Percentiles rank a stretch among this genome's conserved stretches.
Evolutionary conservation across 345 rosid species (phyloP).

Genomic region (Camelina sativa): DNA sequence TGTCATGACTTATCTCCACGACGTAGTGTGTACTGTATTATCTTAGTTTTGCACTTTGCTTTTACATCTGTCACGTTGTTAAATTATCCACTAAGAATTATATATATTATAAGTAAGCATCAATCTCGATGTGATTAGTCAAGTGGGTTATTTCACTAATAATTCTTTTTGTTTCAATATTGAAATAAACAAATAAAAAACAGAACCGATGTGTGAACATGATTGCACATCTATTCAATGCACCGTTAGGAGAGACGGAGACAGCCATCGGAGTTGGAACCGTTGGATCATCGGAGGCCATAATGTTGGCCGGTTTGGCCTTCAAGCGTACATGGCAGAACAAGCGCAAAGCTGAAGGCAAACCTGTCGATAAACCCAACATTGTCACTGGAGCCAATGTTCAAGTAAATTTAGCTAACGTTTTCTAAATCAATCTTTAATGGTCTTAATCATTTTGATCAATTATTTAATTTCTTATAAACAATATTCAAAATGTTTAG

Average conservation of each 20-base stretch:
- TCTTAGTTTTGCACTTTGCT: background rate
- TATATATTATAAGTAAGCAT: constrained; percentile 4
- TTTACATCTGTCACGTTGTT: background rate
- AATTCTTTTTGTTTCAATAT: constrained; percentile 4
- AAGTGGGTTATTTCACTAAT: constrained; percentile 20
- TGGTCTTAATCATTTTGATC: background rate
- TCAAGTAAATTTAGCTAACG: constrained; percentile 43
- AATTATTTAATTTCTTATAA: background rate
- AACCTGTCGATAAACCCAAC: constrained; percentile 60
- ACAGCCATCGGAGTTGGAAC: constrained; percentile 67
- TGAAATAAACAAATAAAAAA: background rate
- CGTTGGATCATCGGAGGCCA: constrained; percentile 69
- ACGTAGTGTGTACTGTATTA: constrained; percentile 5
- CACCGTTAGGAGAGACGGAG: constrained; percentile 61
- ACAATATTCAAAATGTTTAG: constrained; percentile 8
- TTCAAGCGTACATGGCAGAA: constrained; percentile 68
- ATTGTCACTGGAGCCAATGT: constrained; percentile 76
- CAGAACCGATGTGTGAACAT: constrained; percentile 55
- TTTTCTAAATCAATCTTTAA: background rate
- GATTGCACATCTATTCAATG: constrained; percentile 48
- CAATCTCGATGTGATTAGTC: constrained; percentile 31
- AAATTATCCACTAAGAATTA: constrained; percentile 10
- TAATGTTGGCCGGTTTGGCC: constrained; percentile 71
- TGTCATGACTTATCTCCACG: constrained; percentile 22
- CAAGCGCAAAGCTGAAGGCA: constrained; percentile 56